Conservation (phyloP, 2,329 filamentous ascomycete genomes). For the Thyridium curvatum region DNA sequence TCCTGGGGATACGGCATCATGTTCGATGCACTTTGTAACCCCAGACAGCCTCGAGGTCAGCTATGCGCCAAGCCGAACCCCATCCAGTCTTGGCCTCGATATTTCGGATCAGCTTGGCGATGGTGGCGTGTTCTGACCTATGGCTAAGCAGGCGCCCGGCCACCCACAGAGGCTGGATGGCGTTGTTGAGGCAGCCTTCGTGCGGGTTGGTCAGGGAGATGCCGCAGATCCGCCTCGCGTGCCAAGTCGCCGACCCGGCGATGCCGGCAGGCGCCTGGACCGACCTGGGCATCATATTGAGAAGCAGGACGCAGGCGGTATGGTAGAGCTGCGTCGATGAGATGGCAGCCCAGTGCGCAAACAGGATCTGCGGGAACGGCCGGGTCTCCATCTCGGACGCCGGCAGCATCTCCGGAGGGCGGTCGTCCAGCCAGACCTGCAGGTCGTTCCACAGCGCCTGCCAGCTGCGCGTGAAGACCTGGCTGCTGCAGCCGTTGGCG, state of each 20-base stretch:
- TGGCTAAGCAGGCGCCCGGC: constrained; percentile 49
- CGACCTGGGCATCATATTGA: constrained; percentile 32
- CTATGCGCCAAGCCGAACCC: constrained; percentile 46
- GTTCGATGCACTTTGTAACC: constrained; percentile 22
- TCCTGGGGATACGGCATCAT: not conserved
- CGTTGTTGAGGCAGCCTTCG: constrained; percentile 49
- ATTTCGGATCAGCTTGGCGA: constrained; percentile 36
- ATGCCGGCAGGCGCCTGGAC: constrained; percentile 8
- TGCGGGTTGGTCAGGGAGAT: constrained; percentile 51
- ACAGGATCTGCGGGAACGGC: constrained; percentile 46
- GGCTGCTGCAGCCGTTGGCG: constrained; percentile 33
- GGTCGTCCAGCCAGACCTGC: constrained; percentile 37
- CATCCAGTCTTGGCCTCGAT: constrained; percentile 48
- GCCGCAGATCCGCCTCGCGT: constrained; percentile 48
- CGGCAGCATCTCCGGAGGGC: constrained; percentile 39
- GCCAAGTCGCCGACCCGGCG: constrained; percentile 41
- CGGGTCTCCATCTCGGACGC: constrained; percentile 33
- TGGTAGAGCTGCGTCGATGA: constrained; percentile 53
- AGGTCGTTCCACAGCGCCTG: constrained; percentile 40
- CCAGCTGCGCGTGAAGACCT: constrained; percentile 38
- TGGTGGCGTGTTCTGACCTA: constrained; percentile 27
- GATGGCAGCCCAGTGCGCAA: constrained; percentile 46
- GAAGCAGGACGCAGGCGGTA: constrained; percentile 45
- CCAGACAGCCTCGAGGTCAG: constrained; percentile 38
- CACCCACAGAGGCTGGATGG: constrained; percentile 51